phyloP scores from a whole-genome alignment of 345 rosid genomes.

The Eucalyptus brandiana region DNA sequence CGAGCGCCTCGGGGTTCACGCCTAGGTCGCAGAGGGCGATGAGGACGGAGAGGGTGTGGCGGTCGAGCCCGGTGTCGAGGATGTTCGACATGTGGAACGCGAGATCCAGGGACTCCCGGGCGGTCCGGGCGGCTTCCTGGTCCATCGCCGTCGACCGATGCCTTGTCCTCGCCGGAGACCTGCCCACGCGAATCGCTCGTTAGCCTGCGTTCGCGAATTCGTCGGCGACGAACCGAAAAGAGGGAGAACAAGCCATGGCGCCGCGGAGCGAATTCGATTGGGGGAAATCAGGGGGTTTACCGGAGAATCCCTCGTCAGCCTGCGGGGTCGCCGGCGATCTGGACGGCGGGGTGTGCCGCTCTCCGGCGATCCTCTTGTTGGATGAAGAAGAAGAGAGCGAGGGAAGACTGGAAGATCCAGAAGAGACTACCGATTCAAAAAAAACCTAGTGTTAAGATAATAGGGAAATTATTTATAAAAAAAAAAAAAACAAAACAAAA shows the following conservation, averaged over 20 bases:
- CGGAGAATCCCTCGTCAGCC: not conserved
- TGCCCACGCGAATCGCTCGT: not conserved
- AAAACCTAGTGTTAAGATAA: not conserved
- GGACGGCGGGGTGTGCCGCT: not conserved
- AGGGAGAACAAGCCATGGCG: not conserved
- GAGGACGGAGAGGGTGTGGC: constrained; percentile 37
- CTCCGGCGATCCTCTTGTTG: not conserved
- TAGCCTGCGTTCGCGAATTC: not conserved
- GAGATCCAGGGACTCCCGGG: constrained; percentile 35
- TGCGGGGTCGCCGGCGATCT: not conserved
- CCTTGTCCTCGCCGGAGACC: not conserved
- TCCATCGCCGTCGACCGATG: constrained; percentile 4
- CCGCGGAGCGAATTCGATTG: not conserved
- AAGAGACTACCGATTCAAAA: not conserved
- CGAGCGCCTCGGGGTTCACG: constrained; percentile 35
- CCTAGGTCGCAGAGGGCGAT: constrained; percentile 41
- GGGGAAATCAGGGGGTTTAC: not conserved
- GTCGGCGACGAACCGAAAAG: not conserved
- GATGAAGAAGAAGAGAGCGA: not conserved
- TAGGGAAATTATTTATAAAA: not conserved
- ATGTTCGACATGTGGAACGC: constrained; percentile 44
- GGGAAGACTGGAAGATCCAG: not conserved
- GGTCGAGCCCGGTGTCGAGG: constrained; percentile 36
- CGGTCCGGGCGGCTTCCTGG: constrained; percentile 29
- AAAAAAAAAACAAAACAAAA: no score